Evolutionary conservation across 1,139 yeast species (phyloP).

Genomic region (Taiozyma sp.): DNA sequence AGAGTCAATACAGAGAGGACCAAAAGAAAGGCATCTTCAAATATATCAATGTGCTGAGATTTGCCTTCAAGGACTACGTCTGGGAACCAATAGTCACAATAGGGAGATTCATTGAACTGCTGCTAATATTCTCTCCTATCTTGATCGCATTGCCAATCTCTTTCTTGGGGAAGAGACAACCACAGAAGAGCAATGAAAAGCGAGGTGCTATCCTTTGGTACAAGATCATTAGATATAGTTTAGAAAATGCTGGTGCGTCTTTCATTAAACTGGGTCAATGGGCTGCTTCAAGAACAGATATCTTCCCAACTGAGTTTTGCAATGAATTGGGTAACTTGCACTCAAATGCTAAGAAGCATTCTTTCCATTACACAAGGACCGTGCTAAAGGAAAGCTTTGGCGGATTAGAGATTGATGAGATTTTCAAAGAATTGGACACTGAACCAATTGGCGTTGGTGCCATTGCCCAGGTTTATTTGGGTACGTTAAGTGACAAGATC

Average conservation of each 20-base stretch:
- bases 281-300: slow-evolving; percentile 99
- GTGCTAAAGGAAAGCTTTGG: slow-evolving; percentile 59
- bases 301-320: slow-evolving; percentile 77
- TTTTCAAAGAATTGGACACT: slow-evolving; percentile 74
- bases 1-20: slow-evolving; percentile 24
- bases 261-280: slow-evolving; percentile 96
- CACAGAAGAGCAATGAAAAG: slow-evolving; percentile 32
- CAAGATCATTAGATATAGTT: slow-evolving; percentile 53
- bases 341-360: slow-evolving; percentile 76
- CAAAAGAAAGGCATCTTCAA: slow-evolving; percentile 21
- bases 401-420: slow-evolving; percentile 55
- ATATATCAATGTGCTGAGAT: slow-evolving; percentile 33
- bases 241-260: slow-evolving; percentile 90
- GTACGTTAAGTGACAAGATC: slow-evolving; percentile 49
- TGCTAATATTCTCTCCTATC: slow-evolving; percentile 66
- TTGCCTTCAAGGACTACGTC: slow-evolving; percentile 43
- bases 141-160: slow-evolving; percentile 59
- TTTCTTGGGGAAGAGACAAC: slow-evolving; percentile 56
- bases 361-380: slow-evolving; percentile 51
- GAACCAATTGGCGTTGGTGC: slow-evolving; percentile 93
- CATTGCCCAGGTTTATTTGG: slow-evolving; percentile 91
- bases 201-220: slow-evolving; percentile 74
- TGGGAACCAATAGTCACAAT: slow-evolving; percentile 68
- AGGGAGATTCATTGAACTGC: slow-evolving; percentile 62
- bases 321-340: slow-evolving; percentile 72